phyloP scores from a whole-genome alignment of 768 basidiomycete genomes.

The Termitomyces eurrhizus region DNA sequence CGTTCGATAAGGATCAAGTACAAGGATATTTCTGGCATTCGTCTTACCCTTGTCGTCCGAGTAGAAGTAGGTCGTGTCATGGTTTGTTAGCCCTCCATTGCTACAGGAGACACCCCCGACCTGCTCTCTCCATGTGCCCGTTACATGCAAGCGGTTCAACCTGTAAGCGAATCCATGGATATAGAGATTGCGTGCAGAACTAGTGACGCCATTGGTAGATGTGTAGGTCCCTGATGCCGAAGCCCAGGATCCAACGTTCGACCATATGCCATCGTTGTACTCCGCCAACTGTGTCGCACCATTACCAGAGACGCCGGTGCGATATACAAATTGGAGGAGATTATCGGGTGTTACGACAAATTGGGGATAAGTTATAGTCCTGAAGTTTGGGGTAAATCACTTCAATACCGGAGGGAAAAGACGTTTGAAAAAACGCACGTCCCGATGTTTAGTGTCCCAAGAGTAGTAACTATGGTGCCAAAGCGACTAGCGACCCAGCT shows the following conservation, averaged over 20 bases:
- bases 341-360: slow-evolving; percentile 45
- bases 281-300: slow-evolving; percentile 46
- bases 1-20: background rate
- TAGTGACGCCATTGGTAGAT: slow-evolving; percentile 36
- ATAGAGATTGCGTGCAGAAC: slow-evolving; percentile 40
- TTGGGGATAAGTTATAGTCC: slow-evolving; percentile 43
- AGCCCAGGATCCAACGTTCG: slow-evolving; percentile 44
- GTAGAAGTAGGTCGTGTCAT: slow-evolving; percentile 44
- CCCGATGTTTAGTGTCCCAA: slow-evolving; percentile 39
- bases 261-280: slow-evolving; percentile 37
- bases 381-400: slow-evolving; percentile 11
- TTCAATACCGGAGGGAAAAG: background rate
- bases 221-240: slow-evolving; percentile 39
- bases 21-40: background rate
- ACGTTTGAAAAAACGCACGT: slow-evolving; percentile 26
- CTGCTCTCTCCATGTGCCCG: slow-evolving; percentile 47
- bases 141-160: slow-evolving; percentile 33
- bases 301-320: slow-evolving; percentile 43
- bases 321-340: slow-evolving; percentile 44
- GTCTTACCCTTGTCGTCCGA: slow-evolving; percentile 40
- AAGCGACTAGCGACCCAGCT: slow-evolving; percentile 42
- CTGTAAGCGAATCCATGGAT: slow-evolving; percentile 46
- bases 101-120: slow-evolving; percentile 38
- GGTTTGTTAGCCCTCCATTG: slow-evolving; percentile 41
- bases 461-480: slow-evolving; percentile 33